Evolutionary conservation across 2,329 filamentous ascomycete species (phyloP).

Genomic region (Neopestalotiopsis rosae): DNA sequence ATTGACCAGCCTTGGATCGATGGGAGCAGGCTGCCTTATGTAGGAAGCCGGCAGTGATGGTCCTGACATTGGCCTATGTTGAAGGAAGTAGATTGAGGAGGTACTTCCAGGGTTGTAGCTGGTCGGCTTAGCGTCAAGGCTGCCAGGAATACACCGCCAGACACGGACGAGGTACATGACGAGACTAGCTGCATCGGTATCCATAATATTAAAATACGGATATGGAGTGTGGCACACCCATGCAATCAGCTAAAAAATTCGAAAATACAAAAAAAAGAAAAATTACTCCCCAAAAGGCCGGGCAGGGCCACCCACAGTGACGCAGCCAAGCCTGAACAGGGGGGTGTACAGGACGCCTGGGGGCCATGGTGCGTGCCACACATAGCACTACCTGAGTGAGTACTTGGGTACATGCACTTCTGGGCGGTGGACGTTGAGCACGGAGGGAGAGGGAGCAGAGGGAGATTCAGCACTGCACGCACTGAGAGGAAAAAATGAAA

Average conservation of each 20-base stretch:
- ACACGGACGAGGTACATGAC: conserved; percentile 27
- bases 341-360: conserved; percentile 21
- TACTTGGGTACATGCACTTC: background rate
- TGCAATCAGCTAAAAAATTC: conserved; percentile 34
- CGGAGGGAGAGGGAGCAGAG: background rate
- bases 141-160: conserved; percentile 34
- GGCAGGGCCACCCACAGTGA: conserved; percentile 34
- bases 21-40: conserved; percentile 35
- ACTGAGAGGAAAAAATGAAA: conserved; percentile 38
- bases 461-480: background rate
- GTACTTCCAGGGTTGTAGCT: conserved; percentile 31
- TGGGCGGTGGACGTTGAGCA: conserved; percentile 10
- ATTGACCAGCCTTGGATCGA: conserved; percentile 24
- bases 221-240: conserved; percentile 19
- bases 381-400: no score
- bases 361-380: conserved; percentile 14
- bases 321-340: conserved; percentile 32
- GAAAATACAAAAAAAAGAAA: conserved; percentile 38
- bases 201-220: conserved; percentile 19
- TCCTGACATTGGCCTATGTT: conserved; percentile 26
- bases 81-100: conserved; percentile 26
- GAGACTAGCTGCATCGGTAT: conserved; percentile 24
- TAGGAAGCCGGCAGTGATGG: conserved; percentile 31
- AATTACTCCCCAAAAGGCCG: conserved; percentile 30
- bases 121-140: conserved; percentile 12